phyloP scores from a whole-genome alignment of 371 early-diverging fungal species.

The Lichtheimia hyalospora region DNA sequence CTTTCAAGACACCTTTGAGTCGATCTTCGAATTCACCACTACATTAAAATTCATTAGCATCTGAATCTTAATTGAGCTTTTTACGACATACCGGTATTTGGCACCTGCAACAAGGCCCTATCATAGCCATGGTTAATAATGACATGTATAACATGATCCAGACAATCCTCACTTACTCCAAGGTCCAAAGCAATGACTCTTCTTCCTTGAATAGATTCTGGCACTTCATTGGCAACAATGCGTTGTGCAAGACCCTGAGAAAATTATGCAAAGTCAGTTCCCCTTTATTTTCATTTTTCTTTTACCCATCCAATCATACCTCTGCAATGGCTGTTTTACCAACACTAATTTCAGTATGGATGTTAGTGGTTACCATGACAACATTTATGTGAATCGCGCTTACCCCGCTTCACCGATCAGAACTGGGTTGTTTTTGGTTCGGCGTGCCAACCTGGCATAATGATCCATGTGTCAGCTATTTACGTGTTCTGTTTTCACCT shows the following conservation, averaged over 20 bases:
- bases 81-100: conserved; percentile 56
- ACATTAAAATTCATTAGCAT: not conserved
- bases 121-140: not conserved
- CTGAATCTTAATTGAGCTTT: not conserved
- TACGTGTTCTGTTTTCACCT: too few relatives aligned
- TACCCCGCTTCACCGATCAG: conserved; percentile 82
- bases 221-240: conserved; percentile 80
- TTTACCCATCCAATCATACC: too few relatives aligned
- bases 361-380: too few relatives aligned
- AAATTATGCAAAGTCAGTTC: not conserved
- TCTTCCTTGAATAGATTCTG: conserved; percentile 73
- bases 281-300: not conserved
- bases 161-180: conserved; percentile 42
- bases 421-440: conserved; percentile 92
- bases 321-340: conserved; percentile 65
- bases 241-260: conserved; percentile 75
- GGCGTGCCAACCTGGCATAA: conserved; percentile 53
- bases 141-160: not conserved
- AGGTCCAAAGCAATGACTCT: conserved; percentile 79
- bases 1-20: conserved; percentile 73
- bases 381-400: not conserved
- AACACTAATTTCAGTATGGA: conserved; percentile 24
- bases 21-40: conserved; percentile 89
- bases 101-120: conserved; percentile 80
- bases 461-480: not conserved